A percentile compares a stretch with the other conserved stretches of the same genome.
These are phyloP conservation scores for Crithidia expoeki DNA, from an alignment of 208 protist genomes.

Conservation along the genomic window DNA sequence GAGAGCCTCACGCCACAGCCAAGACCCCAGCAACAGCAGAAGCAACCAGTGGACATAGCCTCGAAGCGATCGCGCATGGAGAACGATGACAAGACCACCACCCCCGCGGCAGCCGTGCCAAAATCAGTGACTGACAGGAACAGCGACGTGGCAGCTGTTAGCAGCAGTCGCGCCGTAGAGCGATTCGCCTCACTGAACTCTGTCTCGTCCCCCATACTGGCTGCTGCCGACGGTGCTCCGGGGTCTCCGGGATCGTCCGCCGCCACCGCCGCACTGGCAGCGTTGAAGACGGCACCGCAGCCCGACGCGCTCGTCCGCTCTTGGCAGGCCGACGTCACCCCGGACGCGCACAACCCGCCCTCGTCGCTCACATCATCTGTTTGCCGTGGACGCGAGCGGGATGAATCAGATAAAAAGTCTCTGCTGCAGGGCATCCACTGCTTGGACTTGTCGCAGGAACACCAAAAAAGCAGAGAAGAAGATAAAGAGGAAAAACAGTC, in stretches of 20 bases:
- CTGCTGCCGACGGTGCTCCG: background rate
- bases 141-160: background rate
- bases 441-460: background rate
- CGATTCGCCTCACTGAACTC: slow-evolving; percentile 1
- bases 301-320: slow-evolving; percentile 13
- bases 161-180: background rate
- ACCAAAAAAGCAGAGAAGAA: background rate
- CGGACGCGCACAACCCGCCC: slow-evolving; percentile 4
- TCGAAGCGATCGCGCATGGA: slow-evolving; percentile 6
- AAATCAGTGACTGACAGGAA: background rate
- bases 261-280: background rate
- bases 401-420: background rate
- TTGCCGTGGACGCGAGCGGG: background rate
- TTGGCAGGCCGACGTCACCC: slow-evolving; percentile 12
- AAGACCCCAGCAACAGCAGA: background rate
- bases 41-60: background rate
- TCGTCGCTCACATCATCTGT: slow-evolving; percentile 13
- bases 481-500: background rate
- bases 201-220: background rate
- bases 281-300: slow-evolving; percentile 3
- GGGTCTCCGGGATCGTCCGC: background rate
- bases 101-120: background rate
- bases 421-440: too few species aligned
- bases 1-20: background rate
- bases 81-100: background rate